Evolutionary conservation across 192 early-diverging fungal genomes (phyloP).

Genomic region (Backusella circina): DNA sequence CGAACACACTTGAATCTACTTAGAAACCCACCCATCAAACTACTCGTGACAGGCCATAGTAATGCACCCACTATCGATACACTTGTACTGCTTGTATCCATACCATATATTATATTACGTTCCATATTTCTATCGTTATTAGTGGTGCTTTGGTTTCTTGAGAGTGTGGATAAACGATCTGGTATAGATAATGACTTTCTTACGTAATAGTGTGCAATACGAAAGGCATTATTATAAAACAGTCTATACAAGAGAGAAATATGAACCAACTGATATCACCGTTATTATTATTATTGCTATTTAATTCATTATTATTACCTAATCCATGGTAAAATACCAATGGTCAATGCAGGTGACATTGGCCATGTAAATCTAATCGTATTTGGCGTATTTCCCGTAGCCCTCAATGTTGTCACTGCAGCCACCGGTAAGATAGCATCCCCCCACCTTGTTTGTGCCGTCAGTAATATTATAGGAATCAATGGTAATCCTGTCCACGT

Average conservation of each 20-base stretch:
- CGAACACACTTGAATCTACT: slow-evolving; percentile 7
- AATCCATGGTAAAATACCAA: slow-evolving; percentile 60
- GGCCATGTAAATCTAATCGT: slow-evolving; percentile 49
- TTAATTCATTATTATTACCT: slow-evolving; percentile 22
- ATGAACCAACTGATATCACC: too few species aligned
- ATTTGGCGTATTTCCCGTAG: slow-evolving; percentile 30
- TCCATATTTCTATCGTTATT: not conserved
- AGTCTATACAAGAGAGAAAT: not conserved
- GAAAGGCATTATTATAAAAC: slow-evolving; percentile 5
- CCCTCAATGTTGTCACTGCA: slow-evolving; percentile 49
- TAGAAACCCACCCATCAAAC: slow-evolving; percentile 43
- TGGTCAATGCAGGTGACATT: slow-evolving; percentile 54
- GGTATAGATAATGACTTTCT: not conserved
- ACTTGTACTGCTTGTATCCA: slow-evolving; percentile 23
- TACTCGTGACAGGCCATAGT: slow-evolving; percentile 59
- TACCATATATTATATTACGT: not conserved
- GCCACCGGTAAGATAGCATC: slow-evolving; percentile 60
- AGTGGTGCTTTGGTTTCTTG: not conserved
- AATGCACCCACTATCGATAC: slow-evolving; percentile 61
- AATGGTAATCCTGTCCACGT: slow-evolving; percentile 54
- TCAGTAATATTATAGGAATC: slow-evolving; percentile 54
- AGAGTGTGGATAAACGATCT: not conserved
- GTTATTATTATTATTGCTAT: too few species aligned
- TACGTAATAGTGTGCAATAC: not conserved
- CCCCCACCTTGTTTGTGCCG: slow-evolving; percentile 52